Conservation (phyloP, 1,139 yeast genomes). For the Debaryomyces subglobosus region DNA sequence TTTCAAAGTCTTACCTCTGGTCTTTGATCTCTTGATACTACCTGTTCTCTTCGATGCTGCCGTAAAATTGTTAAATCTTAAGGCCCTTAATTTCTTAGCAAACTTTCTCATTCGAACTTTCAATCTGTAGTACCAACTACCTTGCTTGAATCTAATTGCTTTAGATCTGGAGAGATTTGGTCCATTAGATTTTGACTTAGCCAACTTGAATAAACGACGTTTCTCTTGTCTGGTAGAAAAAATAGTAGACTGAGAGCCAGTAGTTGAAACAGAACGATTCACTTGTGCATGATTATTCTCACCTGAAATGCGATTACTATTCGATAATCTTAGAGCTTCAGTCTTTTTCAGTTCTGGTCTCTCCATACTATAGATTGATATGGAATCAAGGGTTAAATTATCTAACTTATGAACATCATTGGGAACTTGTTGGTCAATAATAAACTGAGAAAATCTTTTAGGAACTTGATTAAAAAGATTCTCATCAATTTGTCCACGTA, state of each 20-base stretch:
- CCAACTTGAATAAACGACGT: constrained; percentile 9
- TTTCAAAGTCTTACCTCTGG: constrained; percentile 18
- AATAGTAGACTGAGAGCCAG: constrained; percentile 51
- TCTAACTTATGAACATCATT: constrained; percentile 28
- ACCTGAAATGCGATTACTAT: neutral
- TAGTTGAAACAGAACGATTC: constrained; percentile 10
- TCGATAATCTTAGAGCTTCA: neutral
- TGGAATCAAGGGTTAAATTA: constrained; percentile 29
- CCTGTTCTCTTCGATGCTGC: constrained; percentile 35
- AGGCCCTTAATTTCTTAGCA: constrained; percentile 24
- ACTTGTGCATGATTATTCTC: neutral
- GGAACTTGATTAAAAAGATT: constrained; percentile 39
- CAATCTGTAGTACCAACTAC: constrained; percentile 35
- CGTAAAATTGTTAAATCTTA: constrained; percentile 27
- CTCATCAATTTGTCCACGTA: neutral
- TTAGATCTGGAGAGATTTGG: constrained; percentile 30
- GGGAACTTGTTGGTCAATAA: constrained; percentile 41
- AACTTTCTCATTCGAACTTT: constrained; percentile 29
- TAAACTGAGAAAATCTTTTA: constrained; percentile 45
- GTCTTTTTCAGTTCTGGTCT: neutral
- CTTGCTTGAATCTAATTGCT: constrained; percentile 41
- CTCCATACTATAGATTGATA: constrained; percentile 25
- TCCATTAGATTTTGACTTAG: constrained; percentile 1
- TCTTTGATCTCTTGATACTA: constrained; percentile 9
- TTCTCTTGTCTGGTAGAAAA: constrained; percentile 39